Percentiles rank a stretch among this genome's conserved stretches.
phyloP scores from a whole-genome alignment of 192 early-diverging fungal species.

The Coemansia umbellata region DNA sequence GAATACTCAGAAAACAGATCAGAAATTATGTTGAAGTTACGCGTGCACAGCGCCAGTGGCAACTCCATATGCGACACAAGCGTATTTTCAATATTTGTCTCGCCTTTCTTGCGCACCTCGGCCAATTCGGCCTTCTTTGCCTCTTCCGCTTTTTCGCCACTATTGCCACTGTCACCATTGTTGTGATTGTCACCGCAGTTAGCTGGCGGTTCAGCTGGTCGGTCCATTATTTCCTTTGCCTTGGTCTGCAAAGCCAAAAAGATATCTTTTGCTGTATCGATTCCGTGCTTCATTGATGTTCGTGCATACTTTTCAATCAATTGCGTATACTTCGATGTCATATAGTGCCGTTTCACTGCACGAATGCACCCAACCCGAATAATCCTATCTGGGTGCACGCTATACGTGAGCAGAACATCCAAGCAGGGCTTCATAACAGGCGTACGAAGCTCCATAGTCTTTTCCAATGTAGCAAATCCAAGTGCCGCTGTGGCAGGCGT shows the following conservation, averaged over 20 bases:
- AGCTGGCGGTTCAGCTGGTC: background rate
- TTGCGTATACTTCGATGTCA: conserved; percentile 1
- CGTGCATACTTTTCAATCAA: conserved; percentile 28
- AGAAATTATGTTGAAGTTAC: conserved; percentile 28
- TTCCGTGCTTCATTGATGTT: conserved; percentile 6
- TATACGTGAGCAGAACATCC: conserved; percentile 30
- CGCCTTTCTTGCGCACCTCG: conserved; percentile 15
- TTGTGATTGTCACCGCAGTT: background rate
- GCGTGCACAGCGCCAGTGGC: conserved; percentile 41
- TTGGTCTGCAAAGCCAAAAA: background rate
- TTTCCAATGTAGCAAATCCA: conserved; percentile 31
- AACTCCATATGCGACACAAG: conserved; percentile 31
- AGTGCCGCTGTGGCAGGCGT: conserved; percentile 17
- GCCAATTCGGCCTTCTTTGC: conserved; percentile 9
- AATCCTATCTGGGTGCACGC: conserved; percentile 20
- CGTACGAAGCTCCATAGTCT: conserved; percentile 43
- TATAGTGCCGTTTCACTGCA: conserved; percentile 37
- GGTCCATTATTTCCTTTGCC: background rate
- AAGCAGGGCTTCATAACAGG: conserved; percentile 30
- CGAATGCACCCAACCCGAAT: conserved; percentile 43
- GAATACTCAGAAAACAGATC: conserved; percentile 26
- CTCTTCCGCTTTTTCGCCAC: conserved; percentile 3
- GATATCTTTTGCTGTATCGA: conserved; percentile 1
- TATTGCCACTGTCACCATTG: background rate
- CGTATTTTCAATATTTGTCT: conserved; percentile 10